Evolutionary conservation across 2,329 filamentous ascomycete genomes (phyloP), one percentile per base, ranked within the genome.

Genomic region (Alternaria atra): DNA sequence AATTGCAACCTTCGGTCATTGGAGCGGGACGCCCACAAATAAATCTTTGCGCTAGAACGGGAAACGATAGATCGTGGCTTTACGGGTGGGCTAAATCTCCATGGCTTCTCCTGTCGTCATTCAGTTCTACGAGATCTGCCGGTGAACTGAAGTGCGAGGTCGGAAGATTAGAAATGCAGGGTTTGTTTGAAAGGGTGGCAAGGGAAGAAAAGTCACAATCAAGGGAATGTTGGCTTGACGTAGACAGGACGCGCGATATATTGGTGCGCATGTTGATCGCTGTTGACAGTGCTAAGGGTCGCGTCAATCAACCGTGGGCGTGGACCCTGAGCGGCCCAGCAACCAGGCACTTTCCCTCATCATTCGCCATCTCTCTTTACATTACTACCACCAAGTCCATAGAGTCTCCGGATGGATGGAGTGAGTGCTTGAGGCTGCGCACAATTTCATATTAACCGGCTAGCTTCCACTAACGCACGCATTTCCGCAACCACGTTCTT

Each of bases 231-330:
- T 39, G 23, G 27, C 20, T 47, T 27, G 27, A 55, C 25, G 43
- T 34, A 27, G 35, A 32, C 23, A 9, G 20, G 23, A 17, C 13
- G 48, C 48, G 35, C 13, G 51, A 46, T 65, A 63, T 17, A 61
- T 64, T 62, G 17, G 30, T 39, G 55, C 42, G 61, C 58, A 64
- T 63, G 42, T 37, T 60, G 58, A 60, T 58, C 58, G 27, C 37
- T 51, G 35, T 40, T 29, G 12, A 37, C 39, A 55, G 55, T 66
- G 47, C 51, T 23, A 53, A 48, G 52, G 37, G 32, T 58, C 58
- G 52, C 50, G 35, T 52, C 47, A 44, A 57, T 59, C 54, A 55
- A 52, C 40, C 55, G 30, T 54, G 52, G 30, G 29, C 17, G 51
- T 42, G 56, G 50, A 56, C 56, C 61, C 56, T 55, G 50, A 35